These are phyloP conservation scores for Penicillium antarcticum DNA, from an alignment of 495 filamentous ascomycete species.

Conservation along the genomic window DNA sequence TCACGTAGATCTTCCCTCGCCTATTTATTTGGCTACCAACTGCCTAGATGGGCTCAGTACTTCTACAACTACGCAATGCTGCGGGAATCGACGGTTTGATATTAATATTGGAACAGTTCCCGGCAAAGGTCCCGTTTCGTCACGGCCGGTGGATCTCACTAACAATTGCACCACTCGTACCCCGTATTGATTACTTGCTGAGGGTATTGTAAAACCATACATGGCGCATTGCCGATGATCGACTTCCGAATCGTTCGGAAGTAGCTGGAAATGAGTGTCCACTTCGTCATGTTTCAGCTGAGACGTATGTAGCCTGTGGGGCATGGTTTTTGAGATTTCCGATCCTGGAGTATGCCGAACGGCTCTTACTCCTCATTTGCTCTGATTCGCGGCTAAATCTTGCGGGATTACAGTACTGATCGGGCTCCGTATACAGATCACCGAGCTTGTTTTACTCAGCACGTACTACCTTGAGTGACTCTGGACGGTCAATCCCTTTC, in stretches of 20 bases:
- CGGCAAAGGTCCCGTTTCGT: background rate
- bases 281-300: background rate
- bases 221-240: background rate
- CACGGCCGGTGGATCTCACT: background rate
- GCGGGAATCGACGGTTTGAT: background rate
- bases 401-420: no score
- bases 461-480: slow-evolving; percentile 19
- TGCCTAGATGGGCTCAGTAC: background rate
- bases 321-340: slow-evolving; percentile 7
- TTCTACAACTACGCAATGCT: slow-evolving; percentile 1
- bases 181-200: no score
- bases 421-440: slow-evolving; percentile 8
- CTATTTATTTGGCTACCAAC: background rate
- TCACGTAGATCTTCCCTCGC: background rate
- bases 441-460: slow-evolving; percentile 7
- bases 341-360: slow-evolving; percentile 17
- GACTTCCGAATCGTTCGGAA: background rate
- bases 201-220: no score
- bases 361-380: slow-evolving; percentile 3
- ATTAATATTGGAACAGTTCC: background rate
- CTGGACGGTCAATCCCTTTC: slow-evolving; percentile 6
- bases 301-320: slow-evolving; percentile 1
- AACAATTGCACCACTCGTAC: background rate
- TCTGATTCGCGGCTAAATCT: slow-evolving; percentile 9
- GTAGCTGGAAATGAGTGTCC: background rate